Evolutionary conservation across 768 basidiomycete species (phyloP).

Genomic region (Candolleomyces eurysporus): DNA sequence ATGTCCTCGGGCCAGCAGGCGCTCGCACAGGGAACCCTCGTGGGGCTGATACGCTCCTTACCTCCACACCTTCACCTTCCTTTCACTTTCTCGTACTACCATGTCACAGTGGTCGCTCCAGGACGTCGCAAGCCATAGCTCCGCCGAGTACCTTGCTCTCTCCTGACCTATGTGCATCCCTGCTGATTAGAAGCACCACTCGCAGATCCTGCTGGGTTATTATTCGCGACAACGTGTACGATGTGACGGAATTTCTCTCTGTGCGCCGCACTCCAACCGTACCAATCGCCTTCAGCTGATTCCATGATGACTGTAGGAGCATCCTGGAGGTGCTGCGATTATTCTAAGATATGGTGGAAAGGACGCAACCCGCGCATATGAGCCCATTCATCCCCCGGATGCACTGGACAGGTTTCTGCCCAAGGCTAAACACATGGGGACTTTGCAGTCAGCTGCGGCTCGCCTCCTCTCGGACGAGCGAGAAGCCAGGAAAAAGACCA

Average conservation of each 20-base stretch:
- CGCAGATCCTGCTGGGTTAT: constrained; percentile 82
- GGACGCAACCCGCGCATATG: constrained; percentile 76
- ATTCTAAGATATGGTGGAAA: constrained; percentile 83
- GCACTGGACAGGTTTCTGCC: constrained; percentile 73
- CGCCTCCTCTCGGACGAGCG: constrained; percentile 33
- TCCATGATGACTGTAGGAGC: constrained; percentile 41
- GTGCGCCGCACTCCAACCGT: constrained; percentile 30
- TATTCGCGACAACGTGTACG: constrained; percentile 78
- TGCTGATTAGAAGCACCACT: constrained; percentile 6
- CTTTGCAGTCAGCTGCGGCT: constrained; percentile 48
- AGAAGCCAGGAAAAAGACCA: constrained; percentile 50
- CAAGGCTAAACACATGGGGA: constrained; percentile 69
- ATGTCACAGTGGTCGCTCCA: constrained; percentile 50
- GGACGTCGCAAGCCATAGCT: constrained; percentile 62
- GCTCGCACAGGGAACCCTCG: too few species aligned
- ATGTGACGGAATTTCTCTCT: constrained; percentile 76
- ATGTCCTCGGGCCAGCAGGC: too few species aligned
- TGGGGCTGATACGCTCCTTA: not conserved
- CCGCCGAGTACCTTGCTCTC: constrained; percentile 34
- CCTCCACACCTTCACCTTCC: constrained; percentile 3
- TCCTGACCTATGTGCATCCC: not conserved
- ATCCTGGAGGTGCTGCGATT: constrained; percentile 80
- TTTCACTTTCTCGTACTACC: constrained; percentile 17
- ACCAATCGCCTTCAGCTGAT: not conserved
- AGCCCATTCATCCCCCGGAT: constrained; percentile 84